A percentile compares a stretch with the other conserved stretches of the same genome.
Conservation (phyloP, 176 grass and related monocot genomes). For the Musa itinerans region DNA sequence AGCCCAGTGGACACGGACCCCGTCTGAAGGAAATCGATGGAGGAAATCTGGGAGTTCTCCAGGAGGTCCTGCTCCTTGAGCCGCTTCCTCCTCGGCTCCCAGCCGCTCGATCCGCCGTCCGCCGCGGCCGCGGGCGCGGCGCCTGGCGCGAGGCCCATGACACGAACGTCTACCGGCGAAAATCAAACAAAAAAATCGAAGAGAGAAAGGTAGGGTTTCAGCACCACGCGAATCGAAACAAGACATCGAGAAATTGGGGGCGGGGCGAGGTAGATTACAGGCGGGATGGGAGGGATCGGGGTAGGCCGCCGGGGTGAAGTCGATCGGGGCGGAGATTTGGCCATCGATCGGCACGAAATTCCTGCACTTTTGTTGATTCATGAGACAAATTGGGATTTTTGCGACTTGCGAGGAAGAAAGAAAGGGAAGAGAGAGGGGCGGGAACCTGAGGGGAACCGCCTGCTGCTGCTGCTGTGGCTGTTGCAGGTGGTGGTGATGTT, state of each 20-base stretch:
- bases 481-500: conserved; percentile 1
- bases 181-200: neutral
- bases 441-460: conserved; percentile 50
- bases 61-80: conserved; percentile 89
- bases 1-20: conserved; percentile 90
- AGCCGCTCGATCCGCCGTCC: conserved; percentile 33
- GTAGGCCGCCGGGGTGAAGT: conserved; percentile 57
- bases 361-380: conserved; percentile 23
- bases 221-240: neutral
- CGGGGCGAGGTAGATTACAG: conserved; percentile 31
- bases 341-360: conserved; percentile 76
- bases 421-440: neutral
- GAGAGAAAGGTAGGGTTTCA: conserved; percentile 9
- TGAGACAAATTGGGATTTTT: neutral
- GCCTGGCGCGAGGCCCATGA: conserved; percentile 41
- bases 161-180: conserved; percentile 50
- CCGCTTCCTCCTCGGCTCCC: conserved; percentile 58
- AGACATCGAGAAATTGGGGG: conserved; percentile 18
- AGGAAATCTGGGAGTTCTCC: conserved; percentile 98
- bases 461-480: conserved; percentile 29
- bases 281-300: conserved; percentile 73
- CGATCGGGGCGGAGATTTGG: conserved; percentile 58
- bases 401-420: conserved; percentile 2
- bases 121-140: neutral
- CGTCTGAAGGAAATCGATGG: conserved; percentile 96